These are phyloP conservation scores for Aphanomyces stellatus DNA, from an alignment of 352 stramenopile species.

Conservation along the genomic window DNA sequence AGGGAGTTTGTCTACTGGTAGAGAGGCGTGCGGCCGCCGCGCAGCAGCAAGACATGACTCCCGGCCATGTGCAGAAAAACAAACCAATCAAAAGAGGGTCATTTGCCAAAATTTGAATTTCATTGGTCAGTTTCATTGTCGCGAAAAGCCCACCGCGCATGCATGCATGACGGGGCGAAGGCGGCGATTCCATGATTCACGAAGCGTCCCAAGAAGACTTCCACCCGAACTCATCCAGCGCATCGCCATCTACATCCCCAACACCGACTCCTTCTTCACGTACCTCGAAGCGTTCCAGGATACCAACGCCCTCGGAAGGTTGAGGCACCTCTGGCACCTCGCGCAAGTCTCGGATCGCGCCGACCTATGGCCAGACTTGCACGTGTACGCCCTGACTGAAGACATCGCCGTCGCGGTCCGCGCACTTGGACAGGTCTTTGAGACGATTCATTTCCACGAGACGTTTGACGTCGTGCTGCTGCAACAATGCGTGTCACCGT, in stretches of 20 bases:
- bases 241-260: background rate
- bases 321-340: background rate
- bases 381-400: background rate
- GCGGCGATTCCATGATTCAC: background rate
- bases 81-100: no score
- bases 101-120: no score
- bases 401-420: background rate
- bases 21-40: no score
- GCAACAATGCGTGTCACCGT: background rate
- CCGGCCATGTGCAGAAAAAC: no score
- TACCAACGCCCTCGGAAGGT: background rate
- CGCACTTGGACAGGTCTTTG: background rate
- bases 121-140: no score
- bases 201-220: background rate
- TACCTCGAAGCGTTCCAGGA: background rate
- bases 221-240: background rate
- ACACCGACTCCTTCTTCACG: background rate
- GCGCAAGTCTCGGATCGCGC: background rate
- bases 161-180: background rate
- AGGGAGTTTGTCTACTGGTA: no score
- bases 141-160: background rate
- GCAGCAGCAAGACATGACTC: no score
- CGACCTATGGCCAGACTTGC: conserved; percentile 2
- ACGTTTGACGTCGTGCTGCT: background rate
- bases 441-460: background rate